phyloP scores from a whole-genome alignment of 177 flowering plant genomes.

The Telopea speciosissima region DNA sequence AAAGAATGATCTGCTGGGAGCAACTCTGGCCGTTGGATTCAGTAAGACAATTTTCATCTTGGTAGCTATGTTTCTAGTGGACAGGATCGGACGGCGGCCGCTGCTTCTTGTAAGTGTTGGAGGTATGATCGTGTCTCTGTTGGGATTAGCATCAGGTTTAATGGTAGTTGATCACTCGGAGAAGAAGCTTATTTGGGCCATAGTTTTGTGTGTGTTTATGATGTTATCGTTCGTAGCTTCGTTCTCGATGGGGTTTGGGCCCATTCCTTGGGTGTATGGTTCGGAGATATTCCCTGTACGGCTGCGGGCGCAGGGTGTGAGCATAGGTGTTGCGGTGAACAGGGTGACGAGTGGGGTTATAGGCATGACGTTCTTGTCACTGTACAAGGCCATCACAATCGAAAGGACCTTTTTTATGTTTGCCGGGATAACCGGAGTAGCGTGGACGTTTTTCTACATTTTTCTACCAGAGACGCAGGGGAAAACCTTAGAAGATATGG shows the following conservation, averaged over 20 bases:
- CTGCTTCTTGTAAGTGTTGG: conserved; percentile 41
- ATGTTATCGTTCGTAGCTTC: conserved; percentile 35
- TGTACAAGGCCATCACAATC: conserved; percentile 45
- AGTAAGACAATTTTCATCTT: conserved; percentile 37
- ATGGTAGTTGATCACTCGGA: conserved; percentile 30
- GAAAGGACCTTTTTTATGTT: conserved; percentile 57
- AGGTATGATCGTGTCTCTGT: conserved; percentile 39
- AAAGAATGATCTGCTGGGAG: conserved; percentile 26
- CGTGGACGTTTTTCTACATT: conserved; percentile 45
- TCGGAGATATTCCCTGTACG: conserved; percentile 64
- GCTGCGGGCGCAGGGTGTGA: conserved; percentile 57
- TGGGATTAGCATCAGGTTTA: conserved; percentile 28
- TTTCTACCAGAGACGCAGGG: conserved; percentile 65
- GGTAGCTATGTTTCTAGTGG: conserved; percentile 44
- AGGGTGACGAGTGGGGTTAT: conserved; percentile 49
- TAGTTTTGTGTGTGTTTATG: conserved; percentile 27
- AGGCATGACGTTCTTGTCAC: conserved; percentile 47
- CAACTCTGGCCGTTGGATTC: conserved; percentile 52
- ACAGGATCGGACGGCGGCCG: conserved; percentile 47
- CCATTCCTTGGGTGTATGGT: conserved; percentile 68
- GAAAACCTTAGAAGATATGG: conserved; percentile 52
- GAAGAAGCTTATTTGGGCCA: conserved; percentile 34
- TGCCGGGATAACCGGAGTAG: conserved; percentile 32
- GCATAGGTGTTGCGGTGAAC: conserved; percentile 54
- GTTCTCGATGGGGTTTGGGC: conserved; percentile 70